phyloP scores from a whole-genome alignment of 345 rosid species.

The Cardamine chenopodiifolia region DNA sequence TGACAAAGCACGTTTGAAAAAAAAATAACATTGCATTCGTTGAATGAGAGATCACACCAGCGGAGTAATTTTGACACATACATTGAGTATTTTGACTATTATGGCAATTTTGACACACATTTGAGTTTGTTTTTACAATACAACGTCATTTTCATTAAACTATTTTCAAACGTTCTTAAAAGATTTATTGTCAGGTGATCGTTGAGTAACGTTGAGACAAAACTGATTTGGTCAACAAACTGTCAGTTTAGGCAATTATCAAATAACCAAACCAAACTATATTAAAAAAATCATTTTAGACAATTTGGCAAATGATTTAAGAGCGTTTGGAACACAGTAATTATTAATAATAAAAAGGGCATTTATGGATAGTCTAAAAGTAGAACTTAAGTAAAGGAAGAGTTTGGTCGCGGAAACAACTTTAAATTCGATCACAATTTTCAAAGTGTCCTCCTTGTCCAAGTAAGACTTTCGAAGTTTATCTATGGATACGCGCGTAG shows the following conservation, averaged over 20 bases:
- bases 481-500: neutral
- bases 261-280: neutral
- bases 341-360: too few species aligned
- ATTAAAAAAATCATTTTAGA: too few species aligned
- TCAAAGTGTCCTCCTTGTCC: slow-evolving; percentile 4
- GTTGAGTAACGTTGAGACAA: neutral
- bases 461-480: neutral
- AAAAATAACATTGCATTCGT: too few species aligned
- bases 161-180: neutral
- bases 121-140: too few species aligned
- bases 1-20: too few species aligned
- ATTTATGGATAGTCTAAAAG: neutral
- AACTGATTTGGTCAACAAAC: neutral
- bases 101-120: too few species aligned
- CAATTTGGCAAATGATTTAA: too few species aligned
- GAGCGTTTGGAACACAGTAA: neutral
- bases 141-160: too few species aligned
- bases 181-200: neutral
- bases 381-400: neutral
- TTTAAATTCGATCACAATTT: slow-evolving; percentile 3
- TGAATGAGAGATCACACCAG: too few species aligned
- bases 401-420: slow-evolving; percentile 16
- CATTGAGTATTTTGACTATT: too few species aligned
- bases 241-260: neutral
- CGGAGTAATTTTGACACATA: too few species aligned